phyloP scores from a whole-genome alignment of 495 filamentous ascomycete genomes.

The Aspergillus homomorphus region DNA sequence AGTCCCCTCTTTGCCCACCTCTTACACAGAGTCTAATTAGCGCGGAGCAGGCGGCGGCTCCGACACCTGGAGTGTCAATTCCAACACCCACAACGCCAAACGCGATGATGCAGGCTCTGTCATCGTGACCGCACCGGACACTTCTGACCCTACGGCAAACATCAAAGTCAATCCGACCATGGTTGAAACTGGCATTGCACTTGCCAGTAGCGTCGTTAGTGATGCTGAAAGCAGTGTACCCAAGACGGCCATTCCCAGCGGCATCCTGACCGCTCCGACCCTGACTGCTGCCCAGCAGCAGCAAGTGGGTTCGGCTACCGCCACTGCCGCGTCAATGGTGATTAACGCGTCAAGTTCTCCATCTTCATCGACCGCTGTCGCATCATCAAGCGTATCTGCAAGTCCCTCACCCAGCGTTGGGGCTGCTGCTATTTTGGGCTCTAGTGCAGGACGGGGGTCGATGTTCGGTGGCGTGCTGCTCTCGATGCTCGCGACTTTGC shows the following conservation, averaged over 20 bases:
- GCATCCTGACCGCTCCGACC: slow-evolving; percentile 3
- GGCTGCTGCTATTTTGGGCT: neutral
- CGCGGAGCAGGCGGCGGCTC: slow-evolving; percentile 33
- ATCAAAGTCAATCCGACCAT: slow-evolving; percentile 20
- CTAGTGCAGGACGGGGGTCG: neutral
- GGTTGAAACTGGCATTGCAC: slow-evolving; percentile 15
- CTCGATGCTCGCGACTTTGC: neutral
- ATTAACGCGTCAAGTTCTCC: neutral
- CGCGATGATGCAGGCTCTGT: slow-evolving; percentile 19
- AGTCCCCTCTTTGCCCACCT: slow-evolving; percentile 11
- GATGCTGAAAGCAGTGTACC: neutral
- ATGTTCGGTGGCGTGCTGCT: slow-evolving; percentile 8
- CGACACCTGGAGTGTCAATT: slow-evolving; percentile 29
- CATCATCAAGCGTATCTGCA: slow-evolving; percentile 5
- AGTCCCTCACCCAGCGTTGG: slow-evolving; percentile 5
- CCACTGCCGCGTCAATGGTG: neutral
- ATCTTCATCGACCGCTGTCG: neutral
- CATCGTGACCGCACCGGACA: slow-evolving; percentile 30
- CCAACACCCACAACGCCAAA: slow-evolving; percentile 8
- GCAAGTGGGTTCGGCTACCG: neutral
- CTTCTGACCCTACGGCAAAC: slow-evolving; percentile 10
- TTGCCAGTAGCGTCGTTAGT: neutral
- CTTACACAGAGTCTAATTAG: neutral
- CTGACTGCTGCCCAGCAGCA: neutral
- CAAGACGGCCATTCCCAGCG: slow-evolving; percentile 9